Evolutionary conservation across 2,329 filamentous ascomycete genomes (phyloP).

Genomic region (Talaromyces sp.): DNA sequence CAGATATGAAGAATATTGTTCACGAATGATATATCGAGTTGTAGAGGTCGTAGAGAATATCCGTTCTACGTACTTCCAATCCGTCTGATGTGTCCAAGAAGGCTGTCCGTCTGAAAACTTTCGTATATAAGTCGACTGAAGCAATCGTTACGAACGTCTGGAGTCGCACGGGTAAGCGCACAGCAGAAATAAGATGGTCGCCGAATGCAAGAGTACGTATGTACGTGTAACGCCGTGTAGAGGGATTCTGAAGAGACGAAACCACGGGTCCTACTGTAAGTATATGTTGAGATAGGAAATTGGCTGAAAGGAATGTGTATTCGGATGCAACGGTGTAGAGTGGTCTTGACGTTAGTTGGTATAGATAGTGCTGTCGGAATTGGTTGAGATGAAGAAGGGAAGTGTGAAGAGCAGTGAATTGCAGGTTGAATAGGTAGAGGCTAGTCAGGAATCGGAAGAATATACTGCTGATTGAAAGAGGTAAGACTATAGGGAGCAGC

Average conservation of each 20-base stretch:
- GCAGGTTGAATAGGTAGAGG: not conserved
- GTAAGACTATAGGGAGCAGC: not conserved
- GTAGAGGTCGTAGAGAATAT: not conserved
- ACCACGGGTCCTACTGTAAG: not conserved
- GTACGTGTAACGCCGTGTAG: not conserved
- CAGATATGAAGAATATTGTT: not conserved
- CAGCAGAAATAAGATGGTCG: not conserved
- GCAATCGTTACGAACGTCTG: not conserved
- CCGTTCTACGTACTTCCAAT: not conserved
- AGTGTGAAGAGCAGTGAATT: not conserved
- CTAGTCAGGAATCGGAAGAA: not conserved
- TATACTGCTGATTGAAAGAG: not conserved
- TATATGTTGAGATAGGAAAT: not conserved
- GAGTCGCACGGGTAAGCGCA: conserved; percentile 1
- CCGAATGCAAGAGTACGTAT: not conserved
- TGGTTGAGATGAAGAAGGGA: not conserved
- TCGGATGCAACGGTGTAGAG: not conserved
- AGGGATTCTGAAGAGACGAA: not conserved
- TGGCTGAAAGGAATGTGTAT: not conserved
- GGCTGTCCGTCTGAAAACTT: not conserved
- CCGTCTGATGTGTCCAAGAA: not conserved
- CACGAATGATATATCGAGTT: not conserved
- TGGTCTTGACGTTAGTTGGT: not conserved
- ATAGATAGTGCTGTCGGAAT: not conserved
- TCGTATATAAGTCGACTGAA: not conserved